Base-by-base conservation (phyloP, 169 alveolate genomes). In the Plasmodium inui region DNA sequence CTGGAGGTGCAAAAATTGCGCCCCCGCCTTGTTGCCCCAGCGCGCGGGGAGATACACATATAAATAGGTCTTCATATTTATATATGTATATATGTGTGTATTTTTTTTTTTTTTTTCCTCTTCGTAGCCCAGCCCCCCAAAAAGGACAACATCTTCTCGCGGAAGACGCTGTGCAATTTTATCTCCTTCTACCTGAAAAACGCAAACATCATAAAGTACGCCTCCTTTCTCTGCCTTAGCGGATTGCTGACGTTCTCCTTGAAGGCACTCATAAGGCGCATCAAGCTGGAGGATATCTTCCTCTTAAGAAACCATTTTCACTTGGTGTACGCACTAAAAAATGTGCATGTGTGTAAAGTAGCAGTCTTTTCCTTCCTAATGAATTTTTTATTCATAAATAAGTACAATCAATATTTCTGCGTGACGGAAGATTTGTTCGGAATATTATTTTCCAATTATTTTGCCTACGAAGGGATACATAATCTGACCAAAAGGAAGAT, bases 91-190 rank as follows among this genome's bases (percentile, higher is more conserved):
- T 37, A 82, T 39, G 30, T 30, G 82, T 7, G 22, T 82, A 2
- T 61, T 3, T 32, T 30, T 4, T 82, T 10, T 82, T 82, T 26
- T 17, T 78, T 76, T 37, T 41, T 22, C 1, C 30, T 8, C 55
- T 96, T 82, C 37, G 91, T 95, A 92, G 96, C 96, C 34, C 79
- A 85, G 14, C 95, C 95, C 70, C 50, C 81, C 19, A 91, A 89
- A 10, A 96, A 94, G 61, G 92, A 73, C 84, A 95, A 95, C 53
- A 57, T 92, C 34, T 83, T 96, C 76, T 80, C 84, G 8, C 91
- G 57, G 61, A 91, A 61, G 32, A 37, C 93, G 28, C 28, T 83
- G 57, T 92, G 93, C 95, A 95, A 92, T 79, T 96, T 81, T 26
- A 37, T 84, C 76, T 83, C 92, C 39, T 83, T 91, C 50, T 91